phyloP scores from a whole-genome alignment of 2,329 filamentous ascomycete genomes.

The Beauveria brongniartii region DNA sequence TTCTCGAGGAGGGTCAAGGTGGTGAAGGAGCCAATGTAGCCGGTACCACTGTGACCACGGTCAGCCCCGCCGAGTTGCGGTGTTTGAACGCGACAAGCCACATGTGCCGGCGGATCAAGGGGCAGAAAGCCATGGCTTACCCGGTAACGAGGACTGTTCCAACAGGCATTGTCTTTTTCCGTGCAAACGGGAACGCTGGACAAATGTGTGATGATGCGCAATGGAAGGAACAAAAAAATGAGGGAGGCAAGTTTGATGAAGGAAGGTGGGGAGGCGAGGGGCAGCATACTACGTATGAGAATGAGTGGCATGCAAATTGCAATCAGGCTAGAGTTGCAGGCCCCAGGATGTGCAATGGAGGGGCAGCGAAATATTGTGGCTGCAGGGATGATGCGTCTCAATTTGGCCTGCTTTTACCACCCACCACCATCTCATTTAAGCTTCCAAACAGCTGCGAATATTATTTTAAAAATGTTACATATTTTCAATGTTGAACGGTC shows the following conservation, averaged over 20 bases:
- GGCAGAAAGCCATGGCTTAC: conserved; percentile 42
- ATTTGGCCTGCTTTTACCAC: too few species aligned
- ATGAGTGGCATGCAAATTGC: background rate
- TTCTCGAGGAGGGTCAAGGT: conserved; percentile 84
- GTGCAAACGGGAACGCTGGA: conserved; percentile 17
- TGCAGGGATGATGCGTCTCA: too few species aligned
- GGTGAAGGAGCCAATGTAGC: conserved; percentile 99
- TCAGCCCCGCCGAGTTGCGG: conserved; percentile 6
- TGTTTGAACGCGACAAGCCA: background rate
- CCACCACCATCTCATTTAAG: too few species aligned
- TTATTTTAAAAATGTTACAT: too few species aligned
- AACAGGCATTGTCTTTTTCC: conserved; percentile 52
- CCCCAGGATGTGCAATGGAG: background rate
- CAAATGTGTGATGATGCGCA: conserved; percentile 11
- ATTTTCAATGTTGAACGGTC: too few species aligned
- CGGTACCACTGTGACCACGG: conserved; percentile 64
- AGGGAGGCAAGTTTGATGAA: conserved; percentile 1
- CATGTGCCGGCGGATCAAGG: conserved; percentile 12
- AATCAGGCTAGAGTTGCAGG: background rate
- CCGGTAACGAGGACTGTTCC: conserved; percentile 89
- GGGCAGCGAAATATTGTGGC: too few species aligned
- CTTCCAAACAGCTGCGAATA: too few species aligned
- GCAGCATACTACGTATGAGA: background rate
- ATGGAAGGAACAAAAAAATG: background rate
- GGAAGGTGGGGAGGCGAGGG: conserved; percentile 1